Evolutionary conservation across 768 basidiomycete species (phyloP), one percentile per base, ranked within the genome.

Genomic region (Tephrocybe sp.): DNA sequence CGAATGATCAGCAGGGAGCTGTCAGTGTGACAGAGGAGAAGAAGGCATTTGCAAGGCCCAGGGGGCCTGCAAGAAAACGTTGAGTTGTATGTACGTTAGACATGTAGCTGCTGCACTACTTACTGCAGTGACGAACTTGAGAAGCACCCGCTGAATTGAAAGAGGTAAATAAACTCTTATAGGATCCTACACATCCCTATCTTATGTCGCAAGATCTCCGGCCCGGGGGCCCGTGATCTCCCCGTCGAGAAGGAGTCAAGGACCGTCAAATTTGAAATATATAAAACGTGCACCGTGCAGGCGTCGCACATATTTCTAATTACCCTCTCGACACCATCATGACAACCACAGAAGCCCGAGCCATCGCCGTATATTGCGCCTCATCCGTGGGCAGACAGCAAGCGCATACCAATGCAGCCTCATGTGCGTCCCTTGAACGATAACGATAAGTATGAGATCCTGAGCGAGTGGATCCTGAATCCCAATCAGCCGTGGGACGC

Each of bases 311-410:
- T 34, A 4, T 37, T 37, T n/a, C 18, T 37, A n/a, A n/a, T n/a
- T 18, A 34, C 22, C 22, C 45, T 51, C 44, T 12, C 44, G 12
- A 9, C 50, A 5, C 5, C 36, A 21, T n/a, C 35, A 18, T 4
- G 9, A 19, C 36, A n/a, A 19, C 5, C 7, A 38, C 45, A 12
- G 16, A n/a, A 19, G 24, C 47, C 1, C 36, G 18, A 21, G 51
- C 64, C 26, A 75, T 90, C n/a, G 85, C 87, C 3, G 91, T 93
- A 5, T 93, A 88, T 60, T 96, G 94, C 62, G 94, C 83, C 7
- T 87, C 92, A 0, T 87, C 84, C 0, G 59, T 75, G 0, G 92
- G 93, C 21, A 79, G 70, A 27, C 69, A 77, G 43, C 69, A 76
- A 9, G 83, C 83, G 1, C 93, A 80, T 62, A 67, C 74, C 21